These are phyloP conservation scores for Gossypium gossypioides DNA, from an alignment of 441 rosid genomes.

Conservation along the genomic window DNA sequence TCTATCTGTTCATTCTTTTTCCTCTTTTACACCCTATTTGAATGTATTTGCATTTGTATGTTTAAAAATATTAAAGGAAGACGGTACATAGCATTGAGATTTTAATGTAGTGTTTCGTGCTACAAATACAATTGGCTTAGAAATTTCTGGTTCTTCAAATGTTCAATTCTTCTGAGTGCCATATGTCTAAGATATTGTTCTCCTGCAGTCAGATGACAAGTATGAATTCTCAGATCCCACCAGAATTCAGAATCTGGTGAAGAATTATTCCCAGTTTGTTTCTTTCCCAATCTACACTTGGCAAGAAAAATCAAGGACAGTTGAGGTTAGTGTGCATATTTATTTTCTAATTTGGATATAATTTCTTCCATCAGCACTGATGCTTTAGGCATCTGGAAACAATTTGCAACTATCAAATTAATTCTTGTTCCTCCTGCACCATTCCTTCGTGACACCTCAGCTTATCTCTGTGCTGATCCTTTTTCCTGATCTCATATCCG, in stretches of 20 bases:
- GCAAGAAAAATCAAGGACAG: conserved; percentile 83
- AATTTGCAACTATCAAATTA: not conserved
- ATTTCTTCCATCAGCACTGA: not conserved
- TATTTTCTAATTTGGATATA: not conserved
- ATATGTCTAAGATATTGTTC: not conserved
- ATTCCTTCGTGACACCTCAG: not conserved
- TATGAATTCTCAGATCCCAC: conserved; percentile 75
- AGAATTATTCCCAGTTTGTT: conserved; percentile 94
- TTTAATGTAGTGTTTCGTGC: not conserved
- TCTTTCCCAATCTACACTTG: conserved; percentile 96
- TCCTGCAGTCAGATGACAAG: conserved; percentile 75
- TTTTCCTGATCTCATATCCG: not conserved
- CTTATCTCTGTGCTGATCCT: not conserved
- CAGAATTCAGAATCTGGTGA: conserved; percentile 75
- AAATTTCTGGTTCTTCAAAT: not conserved
- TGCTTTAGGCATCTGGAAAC: not conserved
- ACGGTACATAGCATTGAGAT: not conserved
- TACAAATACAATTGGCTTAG: not conserved
- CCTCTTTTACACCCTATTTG: not conserved
- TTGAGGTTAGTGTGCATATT: conserved; percentile 51
- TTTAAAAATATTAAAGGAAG: not conserved
- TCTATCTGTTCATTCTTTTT: not conserved
- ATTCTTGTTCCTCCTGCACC: not conserved
- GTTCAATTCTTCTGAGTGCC: not conserved
- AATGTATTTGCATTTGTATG: not conserved